Evolutionary conservation across 192 early-diverging fungal genomes (phyloP), one percentile per base, ranked within the genome.

Genomic region (Oehlia diaphana): DNA sequence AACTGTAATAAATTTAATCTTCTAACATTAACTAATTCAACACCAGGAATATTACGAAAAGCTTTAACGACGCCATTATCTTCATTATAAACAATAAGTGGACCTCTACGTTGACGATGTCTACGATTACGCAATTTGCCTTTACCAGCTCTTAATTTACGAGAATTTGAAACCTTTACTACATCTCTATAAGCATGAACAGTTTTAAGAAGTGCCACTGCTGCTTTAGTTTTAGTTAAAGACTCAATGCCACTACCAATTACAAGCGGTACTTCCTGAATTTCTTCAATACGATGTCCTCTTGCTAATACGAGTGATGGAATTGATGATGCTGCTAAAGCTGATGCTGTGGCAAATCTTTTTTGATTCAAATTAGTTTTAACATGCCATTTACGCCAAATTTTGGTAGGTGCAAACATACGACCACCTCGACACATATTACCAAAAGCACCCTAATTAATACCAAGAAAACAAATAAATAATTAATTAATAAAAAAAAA

Each of bases 381-480:
- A 81, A 98, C 90, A 92, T 98, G 97, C 97, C 98, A 99, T 92
- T 97, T 98, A 89, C 97, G 92, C 96, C 95, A 99, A 88, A 93
- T 92, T 93, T 99, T 99, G 91, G 95, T 99, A 70, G 98, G 98
- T 79, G 98, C 96, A 84, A 98, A 99, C 98, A 99, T 99, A 80
- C 96, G 94, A 88, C 98, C 97, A 82, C 95, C 95, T 88, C 97
- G 95, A 88, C 95, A 97, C 98, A 98, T 98, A 93, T 99, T 99
- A 85, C 98, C 97, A 90, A 98, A 99, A 84, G 97, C 97, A 81
- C 95, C 96, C 82, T 78, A 78, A 33, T 23, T 33, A 64, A 42
- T 61, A 39, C 39, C 12, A 63, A 63, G 5, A 39, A 39, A 19
- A 42, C 9, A 44, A 8, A 71, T 47, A 44, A 71, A n/a, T 31